Conservation (phyloP, 2,329 filamentous ascomycete species). For the Alternaria burnsii region DNA sequence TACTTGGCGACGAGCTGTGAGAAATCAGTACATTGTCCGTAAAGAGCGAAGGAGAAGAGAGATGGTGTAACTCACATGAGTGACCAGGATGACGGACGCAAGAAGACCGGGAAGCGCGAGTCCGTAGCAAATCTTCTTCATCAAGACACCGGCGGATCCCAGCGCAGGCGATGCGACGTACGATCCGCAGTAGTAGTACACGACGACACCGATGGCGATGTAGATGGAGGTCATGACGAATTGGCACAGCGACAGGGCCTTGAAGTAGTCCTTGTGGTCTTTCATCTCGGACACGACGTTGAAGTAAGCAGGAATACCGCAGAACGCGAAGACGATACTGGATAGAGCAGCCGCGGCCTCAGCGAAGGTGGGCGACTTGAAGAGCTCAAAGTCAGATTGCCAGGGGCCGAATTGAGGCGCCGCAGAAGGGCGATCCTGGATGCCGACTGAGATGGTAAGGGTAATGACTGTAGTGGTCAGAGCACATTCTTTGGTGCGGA, state of each 20-base stretch:
- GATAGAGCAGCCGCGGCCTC: conserved; percentile 32
- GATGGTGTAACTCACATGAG: conserved; percentile 25
- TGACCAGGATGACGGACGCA: conserved; percentile 33
- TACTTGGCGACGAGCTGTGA: conserved; percentile 35
- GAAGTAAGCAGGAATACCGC: conserved; percentile 73
- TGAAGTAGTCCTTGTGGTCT: conserved; percentile 66
- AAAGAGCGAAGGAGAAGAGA: neutral
- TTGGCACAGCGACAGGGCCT: conserved; percentile 66
- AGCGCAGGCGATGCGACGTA: conserved; percentile 72
- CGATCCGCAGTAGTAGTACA: conserved; percentile 72
- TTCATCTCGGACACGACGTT: conserved; percentile 71
- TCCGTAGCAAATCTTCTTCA: conserved; percentile 73
- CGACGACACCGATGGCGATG: conserved; percentile 70
- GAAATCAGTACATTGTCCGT: neutral
- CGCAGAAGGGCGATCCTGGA: conserved; percentile 35
- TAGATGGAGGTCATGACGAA: conserved; percentile 68
- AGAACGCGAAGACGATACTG: conserved; percentile 40
- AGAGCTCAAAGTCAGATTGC: conserved; percentile 31
- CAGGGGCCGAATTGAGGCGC: conserved; percentile 33
- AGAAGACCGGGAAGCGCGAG: conserved; percentile 65
- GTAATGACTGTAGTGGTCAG: conserved; percentile 28
- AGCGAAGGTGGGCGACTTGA: conserved; percentile 24
- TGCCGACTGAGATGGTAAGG: conserved; percentile 36
- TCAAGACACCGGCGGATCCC: conserved; percentile 64
- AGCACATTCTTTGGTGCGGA: neutral